Conservation (phyloP, 768 basidiomycete species). For the Paxillus ammoniavirescens region DNA sequence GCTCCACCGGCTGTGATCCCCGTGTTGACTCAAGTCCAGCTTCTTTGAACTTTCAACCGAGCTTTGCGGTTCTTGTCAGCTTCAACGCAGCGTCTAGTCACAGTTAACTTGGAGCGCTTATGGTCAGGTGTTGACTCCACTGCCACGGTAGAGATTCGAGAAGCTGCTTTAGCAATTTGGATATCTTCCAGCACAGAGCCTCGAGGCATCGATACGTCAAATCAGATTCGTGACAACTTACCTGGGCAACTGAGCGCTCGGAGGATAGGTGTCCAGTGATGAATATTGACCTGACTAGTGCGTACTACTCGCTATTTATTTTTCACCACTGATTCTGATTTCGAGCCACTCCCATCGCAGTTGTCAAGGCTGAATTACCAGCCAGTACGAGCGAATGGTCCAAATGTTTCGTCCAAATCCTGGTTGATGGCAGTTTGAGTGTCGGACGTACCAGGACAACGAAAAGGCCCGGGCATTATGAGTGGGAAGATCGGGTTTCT, state of each 20-base stretch:
- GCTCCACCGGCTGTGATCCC: too few species aligned
- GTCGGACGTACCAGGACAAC: slow-evolving; percentile 11
- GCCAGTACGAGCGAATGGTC: slow-evolving; percentile 16
- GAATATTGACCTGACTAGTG: slow-evolving; percentile 2
- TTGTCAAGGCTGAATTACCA: slow-evolving; percentile 26
- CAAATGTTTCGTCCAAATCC: slow-evolving; percentile 23
- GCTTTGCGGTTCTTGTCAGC: too few species aligned
- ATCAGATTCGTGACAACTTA: not conserved
- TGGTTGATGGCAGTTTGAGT: slow-evolving; percentile 16
- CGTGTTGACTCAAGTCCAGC: too few species aligned
- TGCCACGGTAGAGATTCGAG: too few species aligned
- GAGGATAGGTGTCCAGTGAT: not conserved
- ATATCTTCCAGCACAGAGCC: not conserved
- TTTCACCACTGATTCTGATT: not conserved
- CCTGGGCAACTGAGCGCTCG: too few species aligned
- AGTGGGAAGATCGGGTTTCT: slow-evolving; percentile 22
- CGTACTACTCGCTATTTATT: not conserved
- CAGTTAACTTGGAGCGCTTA: too few species aligned
- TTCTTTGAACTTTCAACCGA: too few species aligned
- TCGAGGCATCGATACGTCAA: not conserved
- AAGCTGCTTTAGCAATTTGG: too few species aligned
- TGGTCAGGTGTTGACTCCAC: too few species aligned
- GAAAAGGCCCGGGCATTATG: slow-evolving; percentile 15
- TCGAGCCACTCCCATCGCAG: not conserved
- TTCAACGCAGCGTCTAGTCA: too few species aligned